Base-by-base conservation (phyloP, 768 basidiomycete genomes). In the Mrakia blollopis region DNA sequence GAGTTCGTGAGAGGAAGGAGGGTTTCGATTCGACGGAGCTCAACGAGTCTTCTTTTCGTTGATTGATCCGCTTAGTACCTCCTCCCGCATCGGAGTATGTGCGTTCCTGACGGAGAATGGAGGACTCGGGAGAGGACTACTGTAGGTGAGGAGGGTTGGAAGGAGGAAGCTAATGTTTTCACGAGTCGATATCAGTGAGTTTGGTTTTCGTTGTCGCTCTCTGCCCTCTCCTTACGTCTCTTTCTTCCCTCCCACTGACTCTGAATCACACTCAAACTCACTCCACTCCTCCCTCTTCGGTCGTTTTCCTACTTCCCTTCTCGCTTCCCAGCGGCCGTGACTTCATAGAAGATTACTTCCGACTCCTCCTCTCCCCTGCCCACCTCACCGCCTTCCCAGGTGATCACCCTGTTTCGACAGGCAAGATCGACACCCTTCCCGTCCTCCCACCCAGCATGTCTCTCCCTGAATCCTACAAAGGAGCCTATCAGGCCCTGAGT, bases 131-230 rank as follows among this genome's bases (percentile, higher is more conserved):
- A 39, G 5, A 39, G 65, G 7, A 23, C n/a, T 13, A 41, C 35
- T 23, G 65, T 68, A 18, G 65, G 65, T 21, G 65, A 68, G 65
- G 21, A n/a, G 21, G 25, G 25, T 0, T 68, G 65, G 65, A 25
- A 39, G 35, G 32, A 39, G 1, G 21, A 35, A 13, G 37, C 65
- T 23, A 13, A 68, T n/a, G 25, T 68, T 25, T 68, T 68, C 23
- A 68, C 65, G 35, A 39, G 35, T 39, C 65, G 65, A 35, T 68
- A 68, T 23, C 65, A 68, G 57, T 52, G n/a, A n/a, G n/a, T n/a
- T 50, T n/a, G n/a, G 57, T 57, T 25, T 25, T 25, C 25, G 8
- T 54, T 14, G n/a, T 57, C 57, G 0, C 28, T 28, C 57, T 28
- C 57, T 28, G 9, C 57, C 18, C 57, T 28, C 28, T 28, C 25